Base-by-base conservation (phyloP, 768 basidiomycete genomes). In the Leccinum broughii region DNA sequence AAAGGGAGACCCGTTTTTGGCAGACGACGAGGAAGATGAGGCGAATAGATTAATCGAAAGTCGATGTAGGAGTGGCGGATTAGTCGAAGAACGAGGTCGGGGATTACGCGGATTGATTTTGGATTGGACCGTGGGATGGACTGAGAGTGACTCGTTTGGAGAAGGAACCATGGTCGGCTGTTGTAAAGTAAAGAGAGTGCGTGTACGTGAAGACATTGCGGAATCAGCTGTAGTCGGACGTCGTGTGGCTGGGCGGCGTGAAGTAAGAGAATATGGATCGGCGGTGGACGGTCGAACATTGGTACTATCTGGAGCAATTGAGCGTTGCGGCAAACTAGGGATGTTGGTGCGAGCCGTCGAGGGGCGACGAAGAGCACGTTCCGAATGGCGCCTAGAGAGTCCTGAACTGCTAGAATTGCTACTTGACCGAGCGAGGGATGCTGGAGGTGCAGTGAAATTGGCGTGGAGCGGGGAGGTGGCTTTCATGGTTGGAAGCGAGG, bases 1-100 rank as follows among this genome's bases (percentile, higher is more conserved):
- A 44, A 59, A 55, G 37, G 56, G 24, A 13, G 55, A 35, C 1
- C 54, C 65, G 14, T 51, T 57, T 58, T 67, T 74, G 20, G 63
- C 39, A 28, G 51, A 66, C 22, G 79, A 72, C 13, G 79, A 71
- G 28, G 79, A 75, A 15, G 79, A 75, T 46, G 78, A 77, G 9
- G 82, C 79, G 59, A 90, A 86, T 41, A 89, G 73, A 64, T 84
- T 86, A 62, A 89, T 74, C 9, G 89, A 91, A 63, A 90, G 73
- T 48, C 90, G 85, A 69, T 86, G 87, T 41, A 91, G 70, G 55
- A 90, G 74, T 20, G 88, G 86, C 4, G 90, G 87, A 62, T 87
- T 90, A 22, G 89, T 88, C 35, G 83, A 74, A 41, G 81, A 76
- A 49, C 81, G 79, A 52, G 77, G 77, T 48, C 79, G 76, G 51